phyloP scores from a whole-genome alignment of 768 basidiomycete genomes.

The Calocera viscosa region DNA sequence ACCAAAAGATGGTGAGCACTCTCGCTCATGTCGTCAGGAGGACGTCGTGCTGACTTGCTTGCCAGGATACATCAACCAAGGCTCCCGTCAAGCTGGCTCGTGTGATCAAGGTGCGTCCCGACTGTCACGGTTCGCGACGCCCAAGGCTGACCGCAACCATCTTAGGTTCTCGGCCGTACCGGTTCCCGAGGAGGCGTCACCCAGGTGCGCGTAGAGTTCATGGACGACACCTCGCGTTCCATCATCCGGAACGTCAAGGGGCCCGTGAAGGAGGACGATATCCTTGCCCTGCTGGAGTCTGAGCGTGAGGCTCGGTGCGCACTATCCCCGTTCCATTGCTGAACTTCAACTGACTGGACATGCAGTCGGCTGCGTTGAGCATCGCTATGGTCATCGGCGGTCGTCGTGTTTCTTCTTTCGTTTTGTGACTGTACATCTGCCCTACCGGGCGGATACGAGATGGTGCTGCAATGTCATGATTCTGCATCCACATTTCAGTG shows the following conservation, averaged over 20 bases:
- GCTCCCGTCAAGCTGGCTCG: conserved; percentile 92
- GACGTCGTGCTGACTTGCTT: not conserved
- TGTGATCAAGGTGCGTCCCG: conserved; percentile 73
- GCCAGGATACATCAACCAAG: conserved; percentile 41
- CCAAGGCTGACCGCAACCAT: too few species aligned
- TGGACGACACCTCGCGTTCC: conserved; percentile 90
- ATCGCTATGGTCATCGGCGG: not conserved
- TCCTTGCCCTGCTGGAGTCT: conserved; percentile 89
- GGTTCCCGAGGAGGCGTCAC: conserved; percentile 98
- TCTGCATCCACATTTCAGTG: not conserved
- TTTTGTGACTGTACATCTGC: not conserved
- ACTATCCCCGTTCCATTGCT: not conserved
- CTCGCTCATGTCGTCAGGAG: not conserved
- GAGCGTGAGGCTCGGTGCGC: conserved; percentile 98
- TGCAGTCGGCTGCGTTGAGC: not conserved
- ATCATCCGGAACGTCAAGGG: conserved; percentile 99
- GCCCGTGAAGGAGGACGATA: conserved; percentile 90
- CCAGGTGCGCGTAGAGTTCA: conserved; percentile 98
- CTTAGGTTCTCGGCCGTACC: conserved; percentile 90
- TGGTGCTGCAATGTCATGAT: not conserved
- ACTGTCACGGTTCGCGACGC: too few species aligned
- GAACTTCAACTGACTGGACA: not conserved
- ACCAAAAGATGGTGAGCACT: conserved; percentile 4
- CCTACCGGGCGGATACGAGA: not conserved
- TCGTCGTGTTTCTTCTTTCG: not conserved